Evolutionary conservation across 2,329 filamentous ascomycete genomes (phyloP), one percentile per base, ranked within the genome.

Genomic region (Eurotiales sp.): DNA sequence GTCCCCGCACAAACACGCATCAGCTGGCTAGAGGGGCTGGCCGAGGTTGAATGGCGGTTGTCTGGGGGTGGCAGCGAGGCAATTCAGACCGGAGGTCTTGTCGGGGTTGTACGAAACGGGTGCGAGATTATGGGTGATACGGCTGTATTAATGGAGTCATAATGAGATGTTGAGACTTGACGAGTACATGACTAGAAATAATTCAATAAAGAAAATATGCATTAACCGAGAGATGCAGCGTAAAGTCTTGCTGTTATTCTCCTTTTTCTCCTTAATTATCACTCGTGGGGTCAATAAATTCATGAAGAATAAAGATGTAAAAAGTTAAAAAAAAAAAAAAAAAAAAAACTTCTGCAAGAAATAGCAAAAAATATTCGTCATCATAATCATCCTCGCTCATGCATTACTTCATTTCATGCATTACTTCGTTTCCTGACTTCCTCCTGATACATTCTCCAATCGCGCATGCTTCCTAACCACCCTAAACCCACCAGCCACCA

Each of bases 61-160:
- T 87, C 91, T 29, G 88, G 90, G 39, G 93, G 93, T 19, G 91
- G 88, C 1, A 90, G 84, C 53, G 93, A 99, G 73, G 75, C 77
- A 5, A 82, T 99, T 53, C 93, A 99, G 75, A 97, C 93, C 0
- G 92, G 93, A 6, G 93, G 91, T 0, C 78, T 96, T 41, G 89
- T 97, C 10, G 93, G 92, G 1, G 88, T 96, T 4, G 82, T 99
- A 37, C 79, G 93, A 55, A 87, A 82, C 51, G 93, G 93, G 0
- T 91, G 89, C 25, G 92, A 96, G 67, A 72, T 97, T 54, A 79
- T 83, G 73, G 75, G 68, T 11, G 67, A 67, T 47, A 72, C 65
- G 55, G 66, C 34, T 11, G 15, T 51, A 6, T 14, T 49, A 19
- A 54, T 54, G 52, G 43, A 54, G 11, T 40, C 49, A 21, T 54